Base-by-base conservation (phyloP, 805 yeast genomes). In the Candida silvicultrix region DNA sequence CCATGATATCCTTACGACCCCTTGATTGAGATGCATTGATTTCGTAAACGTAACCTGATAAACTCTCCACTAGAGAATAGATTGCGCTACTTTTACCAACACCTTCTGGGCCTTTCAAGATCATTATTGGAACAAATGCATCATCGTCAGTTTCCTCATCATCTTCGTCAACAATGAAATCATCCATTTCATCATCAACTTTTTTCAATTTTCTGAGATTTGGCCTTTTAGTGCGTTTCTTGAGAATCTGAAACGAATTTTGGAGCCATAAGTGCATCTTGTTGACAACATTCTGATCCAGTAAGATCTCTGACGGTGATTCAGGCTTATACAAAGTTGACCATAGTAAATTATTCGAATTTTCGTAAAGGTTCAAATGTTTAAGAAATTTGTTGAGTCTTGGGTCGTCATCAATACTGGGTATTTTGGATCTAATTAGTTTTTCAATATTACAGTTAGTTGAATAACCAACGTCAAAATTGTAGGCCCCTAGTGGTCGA, bases 81-180 rank as follows among this genome's bases (percentile, higher is more conserved):
- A 92, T 71, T 0, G 89, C 64, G 0, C 89, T 73, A 0, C 94
- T 83, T 60, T 92, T 92, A 2, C 97, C 95, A 11, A 78, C 70
- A 0, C 96, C 95, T 0, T 71, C 59, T 0, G 81, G 78, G 0
- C 99, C 99, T 46, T 73, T 68, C 3, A 88, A 55, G 12, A 87
- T 77, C 59, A 85, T 63, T 3, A 85, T 58, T 0, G 94, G 92
- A 1, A 80, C 75, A 57, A 74, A 81, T 0, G 64, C 66, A 25
- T 59, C 63, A 21, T 53, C 58, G 14, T 55, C 58, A 1, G 56
- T 52, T 5, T 44, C 56, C 11, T 57, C 60, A 5, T 47, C 48
- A n/a, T 50, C 56, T 36, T 66, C 70, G 37, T 59, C 57, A 10
- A 64, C 63, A 18, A 71, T 63, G 45, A 69, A 70, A 34, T 60